Base-by-base conservation (phyloP, 805 yeast genomes). In the Candida rishiriensis region DNA sequence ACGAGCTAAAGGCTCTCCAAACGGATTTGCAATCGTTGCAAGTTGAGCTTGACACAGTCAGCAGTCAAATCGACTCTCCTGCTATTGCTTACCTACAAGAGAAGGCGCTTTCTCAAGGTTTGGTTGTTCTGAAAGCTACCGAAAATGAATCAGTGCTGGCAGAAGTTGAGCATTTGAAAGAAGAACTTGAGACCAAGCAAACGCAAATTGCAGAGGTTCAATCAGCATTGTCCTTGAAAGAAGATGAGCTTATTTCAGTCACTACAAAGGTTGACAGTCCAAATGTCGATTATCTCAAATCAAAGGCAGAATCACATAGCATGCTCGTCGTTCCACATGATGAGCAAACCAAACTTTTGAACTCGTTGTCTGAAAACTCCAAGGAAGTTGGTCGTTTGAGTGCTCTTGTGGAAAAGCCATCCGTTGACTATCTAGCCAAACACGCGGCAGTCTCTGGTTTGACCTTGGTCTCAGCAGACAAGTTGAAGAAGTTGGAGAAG, bases 211-310 rank as follows among this genome's bases (percentile, higher is more conserved):
- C 26, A 4, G 26, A 21, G 9, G 33, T 13, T 10, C 33, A 13
- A 13, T 30, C 33, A 4, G 33, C 10, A 30, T 11, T 30, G 14
- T 12, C 34, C 8, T 8, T 29, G 17, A 34, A 42, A 10, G 46
- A 48, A 3, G 21, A 43, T 9, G 45, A 53, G 15, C 36, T 54
- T 14, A 48, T 37, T 2, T 29, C 44, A 6, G 34, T 41, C 1
- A 34, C 34, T 21, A 18, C 38, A n/a, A 30, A 44, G 26, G 16
- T 53, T 9, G 45, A 42, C 3, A 39, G 41, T 9, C 73, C 75
- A 7, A 35, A 64, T 15, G 13, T 59, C 7, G 69, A 64, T 0
- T 55, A 59, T 36, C 34, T 75, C 29, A 54, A 44, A 31, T 46
- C 42, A 4, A 59, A 61, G 30, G 65, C 71, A 0, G 34, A 30